Conservation (phyloP, 768 basidiomycete genomes). For the Serendipita sp. region DNA sequence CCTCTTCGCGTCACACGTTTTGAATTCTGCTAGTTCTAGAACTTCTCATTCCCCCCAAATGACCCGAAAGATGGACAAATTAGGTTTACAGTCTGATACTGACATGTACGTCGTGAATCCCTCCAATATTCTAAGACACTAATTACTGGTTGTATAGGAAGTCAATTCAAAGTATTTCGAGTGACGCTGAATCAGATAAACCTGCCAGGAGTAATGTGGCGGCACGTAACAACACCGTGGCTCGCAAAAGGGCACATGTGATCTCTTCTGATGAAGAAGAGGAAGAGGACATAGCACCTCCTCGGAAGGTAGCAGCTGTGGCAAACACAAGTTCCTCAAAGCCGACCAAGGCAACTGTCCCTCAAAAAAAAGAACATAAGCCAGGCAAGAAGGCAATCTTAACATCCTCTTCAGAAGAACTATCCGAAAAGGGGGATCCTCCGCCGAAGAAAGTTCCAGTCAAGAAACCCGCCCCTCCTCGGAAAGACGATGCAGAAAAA, state of each 20-base stretch:
- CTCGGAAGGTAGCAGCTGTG: conserved; percentile 6
- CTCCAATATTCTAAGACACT: not conserved
- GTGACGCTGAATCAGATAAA: not conserved
- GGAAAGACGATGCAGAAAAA: not conserved
- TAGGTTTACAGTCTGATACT: not conserved
- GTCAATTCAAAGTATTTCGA: not conserved
- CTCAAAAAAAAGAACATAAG: not conserved
- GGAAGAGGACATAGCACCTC: not conserved
- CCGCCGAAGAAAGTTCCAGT: not conserved
- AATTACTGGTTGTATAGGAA: not conserved
- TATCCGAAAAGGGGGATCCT: not conserved
- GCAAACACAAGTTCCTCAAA: not conserved
- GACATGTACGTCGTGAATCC: not conserved
- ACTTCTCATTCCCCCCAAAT: not conserved
- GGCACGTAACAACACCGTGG: not conserved
- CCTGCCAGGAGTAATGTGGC: not conserved
- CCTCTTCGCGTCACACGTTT: not conserved
- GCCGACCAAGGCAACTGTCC: not conserved
- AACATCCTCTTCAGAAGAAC: not conserved
- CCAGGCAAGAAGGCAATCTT: not conserved
- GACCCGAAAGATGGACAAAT: not conserved
- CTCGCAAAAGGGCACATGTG: not conserved
- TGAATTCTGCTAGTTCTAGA: not conserved
- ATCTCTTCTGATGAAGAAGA: conserved; percentile 5
- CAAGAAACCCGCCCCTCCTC: not conserved